Conservation (phyloP, 1,139 yeast genomes). For the Yamadazyma atmosphaerica region DNA sequence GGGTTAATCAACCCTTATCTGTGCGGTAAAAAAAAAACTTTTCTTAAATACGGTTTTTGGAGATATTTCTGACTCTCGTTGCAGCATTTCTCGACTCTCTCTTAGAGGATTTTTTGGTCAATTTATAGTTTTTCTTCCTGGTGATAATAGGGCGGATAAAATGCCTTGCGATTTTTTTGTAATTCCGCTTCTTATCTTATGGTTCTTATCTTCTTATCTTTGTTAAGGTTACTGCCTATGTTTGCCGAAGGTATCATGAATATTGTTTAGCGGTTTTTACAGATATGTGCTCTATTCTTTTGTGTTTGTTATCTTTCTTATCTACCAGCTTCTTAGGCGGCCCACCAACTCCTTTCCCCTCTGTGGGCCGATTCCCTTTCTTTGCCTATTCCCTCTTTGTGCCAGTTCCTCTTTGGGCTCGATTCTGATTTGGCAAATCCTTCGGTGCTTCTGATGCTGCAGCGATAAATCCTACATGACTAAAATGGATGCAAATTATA, state of each 20-base stretch:
- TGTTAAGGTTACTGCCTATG: neutral
- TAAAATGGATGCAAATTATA: conserved; percentile 3
- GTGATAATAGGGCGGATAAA: neutral
- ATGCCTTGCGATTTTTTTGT: neutral
- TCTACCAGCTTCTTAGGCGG: too few relatives aligned
- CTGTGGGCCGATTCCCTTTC: too few relatives aligned
- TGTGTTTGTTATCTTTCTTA: too few relatives aligned
- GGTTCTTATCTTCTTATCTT: neutral
- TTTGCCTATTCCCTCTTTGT: too few relatives aligned
- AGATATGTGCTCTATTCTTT: too few relatives aligned
- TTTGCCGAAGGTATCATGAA: too few relatives aligned
- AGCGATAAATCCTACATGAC: too few relatives aligned
- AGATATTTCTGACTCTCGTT: conserved; percentile 2
- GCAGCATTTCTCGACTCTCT: conserved; percentile 3
- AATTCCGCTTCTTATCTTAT: conserved; percentile 2
- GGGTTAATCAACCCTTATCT: conserved; percentile 2
- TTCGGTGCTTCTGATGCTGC: too few relatives aligned
- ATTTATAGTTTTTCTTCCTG: conserved; percentile 1
- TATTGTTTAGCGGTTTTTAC: too few relatives aligned
- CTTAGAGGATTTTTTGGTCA: conserved; percentile 1
- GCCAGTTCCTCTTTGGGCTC: too few relatives aligned
- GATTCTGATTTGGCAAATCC: too few relatives aligned
- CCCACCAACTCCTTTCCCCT: too few relatives aligned
- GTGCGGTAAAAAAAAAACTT: neutral
- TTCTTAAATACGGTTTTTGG: neutral